phyloP scores from a whole-genome alignment of 1,139 yeast species.

The Kodamaea plutei region DNA sequence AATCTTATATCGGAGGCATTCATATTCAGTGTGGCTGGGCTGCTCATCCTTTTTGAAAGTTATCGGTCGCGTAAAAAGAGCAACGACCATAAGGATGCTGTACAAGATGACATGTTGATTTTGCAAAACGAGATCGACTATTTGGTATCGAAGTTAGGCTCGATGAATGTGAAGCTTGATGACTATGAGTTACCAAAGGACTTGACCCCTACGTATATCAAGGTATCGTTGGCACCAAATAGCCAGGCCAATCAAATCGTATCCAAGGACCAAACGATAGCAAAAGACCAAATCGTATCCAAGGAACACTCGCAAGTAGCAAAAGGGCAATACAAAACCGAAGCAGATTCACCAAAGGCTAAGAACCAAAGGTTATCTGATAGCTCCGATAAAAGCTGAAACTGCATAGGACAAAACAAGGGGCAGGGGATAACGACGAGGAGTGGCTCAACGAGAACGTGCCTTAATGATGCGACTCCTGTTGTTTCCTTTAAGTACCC shows the following conservation, averaged over 20 bases:
- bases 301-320: too few species aligned
- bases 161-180: constrained; percentile 40
- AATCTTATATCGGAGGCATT: constrained; percentile 72
- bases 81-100: constrained; percentile 52
- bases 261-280: too few species aligned
- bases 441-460: too few species aligned
- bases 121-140: constrained; percentile 69
- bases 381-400: too few species aligned
- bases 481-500: too few species aligned
- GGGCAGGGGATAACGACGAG: too few species aligned
- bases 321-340: background rate
- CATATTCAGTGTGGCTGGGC: constrained; percentile 76
- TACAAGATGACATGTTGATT: constrained; percentile 64
- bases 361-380: too few species aligned
- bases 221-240: background rate
- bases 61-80: constrained; percentile 67
- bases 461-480: too few species aligned
- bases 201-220: constrained; percentile 41
- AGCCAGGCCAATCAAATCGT: too few species aligned
- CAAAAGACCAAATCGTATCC: too few species aligned
- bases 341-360: too few species aligned
- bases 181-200: constrained; percentile 48
- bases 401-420: too few species aligned
- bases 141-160: constrained; percentile 45
- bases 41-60: constrained; percentile 71